Evolutionary conservation across 805 yeast genomes (phyloP), one percentile per base, ranked within the genome.

Genomic region (Hanseniaspora pseudoguilliermondii): DNA sequence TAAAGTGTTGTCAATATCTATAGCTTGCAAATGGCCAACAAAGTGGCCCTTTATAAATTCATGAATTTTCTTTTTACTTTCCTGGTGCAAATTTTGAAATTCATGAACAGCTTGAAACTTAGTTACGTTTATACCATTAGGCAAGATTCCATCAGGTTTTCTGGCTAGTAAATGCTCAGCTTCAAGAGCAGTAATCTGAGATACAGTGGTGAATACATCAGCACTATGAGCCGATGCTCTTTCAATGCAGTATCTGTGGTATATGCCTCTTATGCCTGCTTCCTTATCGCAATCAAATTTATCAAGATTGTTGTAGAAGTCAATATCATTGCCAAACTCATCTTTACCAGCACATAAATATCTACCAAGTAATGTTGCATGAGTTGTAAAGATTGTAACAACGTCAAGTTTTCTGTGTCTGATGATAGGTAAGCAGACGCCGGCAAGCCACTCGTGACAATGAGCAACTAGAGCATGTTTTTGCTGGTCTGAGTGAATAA

Each of bases 391-490:
- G 60, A 91, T 84, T 27, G 98, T 90, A 58, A 96, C 88, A 58
- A 88, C 89, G 65, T 91, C 98, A 58, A 91, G 83, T 64, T 88
- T 79, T 65, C 97, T 81, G 69, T 87, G 87, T 64, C 96, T 77
- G 69, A 96, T 89, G 57, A 91, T 74, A 0, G 98, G 97, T 58
- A 93, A 73, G 0, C 95, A 96, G 47, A 93, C 89, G 63, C 97
- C 97, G 1, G 98, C 97, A 57, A 91, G 77, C 98, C 98, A 91
- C 73, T 91, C 98, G 73, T 91, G 98, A 69, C 86, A 90, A 67
- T 91, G 98, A 57, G 93, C 83, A 59, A 91, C 83, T 52, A 93
- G 89, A 0, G 97, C 97, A 63, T 91, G 81, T 54, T 84, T 84
- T 25, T 81, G 78, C 68, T 93, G 95, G 64, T 82, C 81, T 5